Evolutionary conservation across 1,284 basidiomycete species (phyloP).

Genomic region (Bondarzewia mesenterica): DNA sequence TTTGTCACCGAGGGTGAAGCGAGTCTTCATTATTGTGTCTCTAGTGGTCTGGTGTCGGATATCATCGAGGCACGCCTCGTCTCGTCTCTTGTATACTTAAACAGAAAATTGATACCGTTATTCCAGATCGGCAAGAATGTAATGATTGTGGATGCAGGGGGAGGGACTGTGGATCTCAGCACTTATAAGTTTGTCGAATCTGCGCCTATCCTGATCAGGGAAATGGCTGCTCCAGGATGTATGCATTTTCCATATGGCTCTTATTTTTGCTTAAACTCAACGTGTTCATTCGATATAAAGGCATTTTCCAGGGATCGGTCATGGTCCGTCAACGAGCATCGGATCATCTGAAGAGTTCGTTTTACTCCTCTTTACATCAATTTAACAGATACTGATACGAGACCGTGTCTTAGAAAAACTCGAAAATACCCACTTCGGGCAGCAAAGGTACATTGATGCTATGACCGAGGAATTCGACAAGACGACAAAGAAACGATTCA

Average conservation of each 20-base stretch:
- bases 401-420: not conserved
- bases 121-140: constrained; percentile 6
- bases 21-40: constrained; percentile 34
- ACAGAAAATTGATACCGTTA: not conserved
- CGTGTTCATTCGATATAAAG: not conserved
- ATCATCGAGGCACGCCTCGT: constrained; percentile 13
- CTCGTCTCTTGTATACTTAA: not conserved
- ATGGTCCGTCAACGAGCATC: not conserved
- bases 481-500: constrained; percentile 40
- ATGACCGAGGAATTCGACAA: constrained; percentile 43
- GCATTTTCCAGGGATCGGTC: not conserved
- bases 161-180: constrained; percentile 13
- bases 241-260: not conserved
- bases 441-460: constrained; percentile 28
- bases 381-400: not conserved
- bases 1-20: constrained; percentile 39
- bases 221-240: constrained; percentile 9
- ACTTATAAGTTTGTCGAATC: constrained; percentile 6
- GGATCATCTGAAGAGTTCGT: not conserved
- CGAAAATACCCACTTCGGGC: constrained; percentile 13
- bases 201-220: constrained; percentile 6
- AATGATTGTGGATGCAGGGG: constrained; percentile 12
- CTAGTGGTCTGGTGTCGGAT: constrained; percentile 23
- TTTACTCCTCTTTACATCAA: not conserved
- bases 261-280: not conserved